Percentiles rank a stretch among this genome's conserved stretches.
Conservation (phyloP, 805 yeast genomes). For the Ogataea trehalophila region DNA sequence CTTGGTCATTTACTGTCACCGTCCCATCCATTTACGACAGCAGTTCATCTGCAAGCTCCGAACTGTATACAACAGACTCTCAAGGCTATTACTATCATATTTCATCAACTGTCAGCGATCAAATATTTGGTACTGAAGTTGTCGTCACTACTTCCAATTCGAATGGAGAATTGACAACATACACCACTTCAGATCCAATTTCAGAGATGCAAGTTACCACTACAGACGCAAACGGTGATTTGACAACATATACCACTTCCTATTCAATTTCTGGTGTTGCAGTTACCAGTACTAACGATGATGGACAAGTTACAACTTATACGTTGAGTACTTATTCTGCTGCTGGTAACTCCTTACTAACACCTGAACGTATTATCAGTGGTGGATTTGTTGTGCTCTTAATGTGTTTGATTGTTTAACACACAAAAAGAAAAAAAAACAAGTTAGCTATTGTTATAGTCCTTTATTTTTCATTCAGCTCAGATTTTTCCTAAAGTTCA, state of each 20-base stretch:
- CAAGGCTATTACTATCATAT: not conserved
- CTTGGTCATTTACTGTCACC: not conserved
- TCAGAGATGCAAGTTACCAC: not conserved
- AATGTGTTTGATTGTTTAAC: too few relatives aligned
- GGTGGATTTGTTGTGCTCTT: too few relatives aligned
- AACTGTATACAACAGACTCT: not conserved
- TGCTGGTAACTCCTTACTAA: too few relatives aligned
- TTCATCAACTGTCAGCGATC: not conserved
- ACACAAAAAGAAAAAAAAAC: too few relatives aligned
- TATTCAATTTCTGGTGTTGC: not conserved
- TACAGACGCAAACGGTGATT: not conserved
- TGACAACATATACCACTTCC: not conserved
- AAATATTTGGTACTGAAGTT: too few relatives aligned
- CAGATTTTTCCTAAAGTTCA: too few relatives aligned
- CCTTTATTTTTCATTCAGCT: too few relatives aligned
- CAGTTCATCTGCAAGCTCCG: not conserved
- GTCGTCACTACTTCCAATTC: not conserved
- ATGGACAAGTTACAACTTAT: not conserved
- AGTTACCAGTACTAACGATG: not conserved
- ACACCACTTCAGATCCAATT: not conserved
- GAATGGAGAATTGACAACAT: not conserved
- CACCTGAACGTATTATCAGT: too few relatives aligned
- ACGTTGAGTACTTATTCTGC: not conserved
- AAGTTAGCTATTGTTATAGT: too few relatives aligned
- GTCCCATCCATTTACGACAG: not conserved